Evolutionary conservation across 2,329 filamentous ascomycete species (phyloP), one percentile per base, ranked within the genome.

Genomic region (Pezicula rhizophila): DNA sequence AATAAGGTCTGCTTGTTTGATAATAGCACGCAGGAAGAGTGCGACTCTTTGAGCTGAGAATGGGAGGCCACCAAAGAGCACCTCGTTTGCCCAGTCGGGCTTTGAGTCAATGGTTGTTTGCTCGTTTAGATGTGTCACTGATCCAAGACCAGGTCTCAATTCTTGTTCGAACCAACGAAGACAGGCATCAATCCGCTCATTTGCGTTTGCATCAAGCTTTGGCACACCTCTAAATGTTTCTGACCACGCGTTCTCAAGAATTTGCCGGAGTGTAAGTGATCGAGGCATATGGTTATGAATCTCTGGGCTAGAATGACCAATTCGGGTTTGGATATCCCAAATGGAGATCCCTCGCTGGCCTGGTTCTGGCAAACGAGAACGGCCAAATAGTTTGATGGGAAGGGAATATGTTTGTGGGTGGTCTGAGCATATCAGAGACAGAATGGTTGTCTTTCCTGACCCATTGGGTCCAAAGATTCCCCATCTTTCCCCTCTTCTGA

Each of bases 331-430:
- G 7, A 99, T 81, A 54, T 97, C 91, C 74, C 95, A 97, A 50
- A 96, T 86, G 0, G 89, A 95, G 31, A 97, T 82, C 0, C 89
- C 90, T 0, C 78, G 77, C 47, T 79, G 66, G 2, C 70, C 73
- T 0, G 79, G 78, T 48, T 86, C 80, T 0, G 92, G 90, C 0
- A 96, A 74, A 17, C 93, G 81, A 47, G 85, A 85, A 18, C 82
- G 82, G 1, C 90, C 89, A 64, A 99, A 97, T 12, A 96, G 75
- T 57, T 80, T 85, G 52, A 99, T 85, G 0, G 92, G 91, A 20
- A 91, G 79, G 0, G 88, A 89, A 66, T 97, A 99, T 0, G 91
- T 84, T 66, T 97, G 92, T 0, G 93, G 93, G 60, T 99, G 93
- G 62, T 99, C 93, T 1, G 92, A 97, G 51, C 89, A 95, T 51